Percentiles rank a stretch among this genome's conserved stretches.
Conservation (phyloP, 257 asterid genomes). For the Catharanthus roseus region DNA sequence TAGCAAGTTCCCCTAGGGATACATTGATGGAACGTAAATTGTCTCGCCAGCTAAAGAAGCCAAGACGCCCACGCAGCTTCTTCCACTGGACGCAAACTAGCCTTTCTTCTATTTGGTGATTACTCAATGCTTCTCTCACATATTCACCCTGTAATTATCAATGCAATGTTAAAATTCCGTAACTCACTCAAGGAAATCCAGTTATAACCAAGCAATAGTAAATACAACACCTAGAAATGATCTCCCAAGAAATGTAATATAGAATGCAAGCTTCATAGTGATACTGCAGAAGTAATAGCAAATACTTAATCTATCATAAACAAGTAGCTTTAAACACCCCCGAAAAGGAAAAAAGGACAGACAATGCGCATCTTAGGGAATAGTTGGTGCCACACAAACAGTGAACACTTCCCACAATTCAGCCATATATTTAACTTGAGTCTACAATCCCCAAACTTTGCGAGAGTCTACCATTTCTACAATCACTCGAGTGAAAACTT, state of each 20-base stretch:
- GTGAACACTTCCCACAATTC: neutral
- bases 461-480: neutral
- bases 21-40: constrained; percentile 41
- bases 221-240: neutral
- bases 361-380: neutral
- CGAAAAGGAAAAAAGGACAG: neutral
- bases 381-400: neutral
- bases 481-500: neutral
- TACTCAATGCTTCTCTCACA: constrained; percentile 43
- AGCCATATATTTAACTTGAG: neutral
- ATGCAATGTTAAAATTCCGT: constrained; percentile 11
- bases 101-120: constrained; percentile 44
- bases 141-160: constrained; percentile 34
- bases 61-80: constrained; percentile 76
- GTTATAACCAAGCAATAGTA: neutral
- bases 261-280: neutral
- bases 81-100: constrained; percentile 71
- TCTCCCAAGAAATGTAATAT: neutral
- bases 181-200: neutral
- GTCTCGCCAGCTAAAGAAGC: constrained; percentile 58
- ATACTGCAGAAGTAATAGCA: neutral
- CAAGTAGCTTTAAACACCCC: too few relatives aligned
- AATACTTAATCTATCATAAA: too few relatives aligned
- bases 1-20: constrained; percentile 45
- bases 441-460: neutral